Evolutionary conservation across 345 rosid genomes (phyloP).

Genomic region (Anastatica hierochuntica): DNA sequence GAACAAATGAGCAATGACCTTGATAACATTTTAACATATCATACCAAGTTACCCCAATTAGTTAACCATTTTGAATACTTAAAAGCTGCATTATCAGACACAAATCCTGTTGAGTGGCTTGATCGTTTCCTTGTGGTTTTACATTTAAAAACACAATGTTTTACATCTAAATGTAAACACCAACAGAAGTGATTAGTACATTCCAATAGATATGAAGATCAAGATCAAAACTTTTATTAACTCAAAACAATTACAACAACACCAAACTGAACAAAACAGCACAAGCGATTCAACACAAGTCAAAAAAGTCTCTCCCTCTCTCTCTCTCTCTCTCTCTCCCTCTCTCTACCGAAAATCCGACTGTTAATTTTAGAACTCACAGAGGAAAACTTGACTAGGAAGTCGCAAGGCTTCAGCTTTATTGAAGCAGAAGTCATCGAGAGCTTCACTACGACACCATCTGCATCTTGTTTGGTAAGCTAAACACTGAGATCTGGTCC

Average conservation of each 20-base stretch:
- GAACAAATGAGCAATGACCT: too few species aligned
- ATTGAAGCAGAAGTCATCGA: constrained; percentile 64
- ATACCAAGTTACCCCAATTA: too few species aligned
- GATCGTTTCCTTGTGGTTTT: too few species aligned
- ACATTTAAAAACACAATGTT: too few species aligned
- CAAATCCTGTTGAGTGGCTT: too few species aligned
- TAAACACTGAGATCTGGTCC: constrained; percentile 49
- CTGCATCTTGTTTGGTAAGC: constrained; percentile 47
- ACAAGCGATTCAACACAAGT: constrained; percentile 8
- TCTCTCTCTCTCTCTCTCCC: too few species aligned
- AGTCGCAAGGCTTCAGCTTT: constrained; percentile 58
- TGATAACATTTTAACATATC: too few species aligned
- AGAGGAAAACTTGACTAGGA: constrained; percentile 63
- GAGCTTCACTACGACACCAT: constrained; percentile 77
- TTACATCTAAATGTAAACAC: background rate
- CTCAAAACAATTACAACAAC: constrained; percentile 9
- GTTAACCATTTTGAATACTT: background rate
- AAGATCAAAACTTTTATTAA: constrained; percentile 13
- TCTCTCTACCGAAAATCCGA: too few species aligned
- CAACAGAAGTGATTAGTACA: background rate
- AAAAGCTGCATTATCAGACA: too few species aligned
- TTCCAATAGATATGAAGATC: background rate
- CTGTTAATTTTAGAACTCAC: constrained; percentile 28
- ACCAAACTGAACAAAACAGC: background rate
- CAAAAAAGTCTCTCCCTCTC: background rate